Evolutionary conservation across 2,329 filamentous ascomycete species (phyloP), one percentile per base, ranked within the genome.

Genomic region (Exophiala dermatitidis): DNA sequence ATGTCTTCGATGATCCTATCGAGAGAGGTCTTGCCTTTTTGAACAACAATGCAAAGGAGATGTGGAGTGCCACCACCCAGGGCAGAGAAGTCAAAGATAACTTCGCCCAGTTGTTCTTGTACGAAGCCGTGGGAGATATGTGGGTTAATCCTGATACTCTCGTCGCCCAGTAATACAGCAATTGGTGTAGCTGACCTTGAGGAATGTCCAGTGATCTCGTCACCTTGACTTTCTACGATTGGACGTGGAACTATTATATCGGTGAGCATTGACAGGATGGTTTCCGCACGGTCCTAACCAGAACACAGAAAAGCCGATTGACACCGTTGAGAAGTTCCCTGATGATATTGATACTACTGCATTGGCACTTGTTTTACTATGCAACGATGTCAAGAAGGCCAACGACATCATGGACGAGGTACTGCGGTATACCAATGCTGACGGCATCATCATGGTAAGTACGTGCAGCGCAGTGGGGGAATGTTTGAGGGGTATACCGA

Each of bases 81-180:
- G 48, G 48, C 31, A 34, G 48, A 40, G 48, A 50, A 50, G 48
- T 50, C 32, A 50, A 33, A 38, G 48, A 50, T 37, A 50, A 50
- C 42, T 50, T 50, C 34, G 48, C 48, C 41, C 48, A 50, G 41
- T 41, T 50, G 31, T 50, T 50, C 33, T 45, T 50, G 28, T 50
- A 50, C 30, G 48, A 50, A 30, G 48, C 48, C 12, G 48, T 28
- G 29, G 48, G 29, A 26, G 48, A 50, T 33, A 36, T 50, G 48
- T 50, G 41, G 29, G 48, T 45, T 9, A 29, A 19, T 19, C 19
- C 19, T 19, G 19, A 19, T 19, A 19, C 19, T 19, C 26, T 26
- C 5, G 6, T 12, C 7, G 9, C 19, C 5, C 6, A 9, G 19
- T 40, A 40, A 7, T 26, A 8, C 2, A 7, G n/a, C 12, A 10